Percentiles rank a stretch among this genome's conserved stretches.
These are phyloP conservation scores for Stipa capillata DNA, from an alignment of 176 grass and related monocot genomes.

Conservation along the genomic window DNA sequence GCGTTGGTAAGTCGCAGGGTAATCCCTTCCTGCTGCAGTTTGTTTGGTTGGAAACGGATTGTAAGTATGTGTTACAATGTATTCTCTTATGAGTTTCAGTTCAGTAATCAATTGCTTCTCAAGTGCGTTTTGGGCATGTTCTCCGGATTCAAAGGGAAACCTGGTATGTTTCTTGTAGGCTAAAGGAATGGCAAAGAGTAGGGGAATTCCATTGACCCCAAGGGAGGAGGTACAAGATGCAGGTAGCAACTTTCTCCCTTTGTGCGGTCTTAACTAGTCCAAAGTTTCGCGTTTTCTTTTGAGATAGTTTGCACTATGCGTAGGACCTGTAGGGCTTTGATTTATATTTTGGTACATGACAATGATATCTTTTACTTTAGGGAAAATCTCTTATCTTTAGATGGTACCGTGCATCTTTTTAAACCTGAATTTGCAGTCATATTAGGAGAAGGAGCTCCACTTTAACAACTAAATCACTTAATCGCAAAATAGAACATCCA, in stretches of 20 bases:
- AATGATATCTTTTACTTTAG: neutral
- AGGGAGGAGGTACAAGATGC: conserved; percentile 74
- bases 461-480: neutral
- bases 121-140: too few relatives aligned
- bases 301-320: neutral
- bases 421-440: neutral
- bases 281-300: too few relatives aligned
- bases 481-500: neutral
- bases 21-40: neutral
- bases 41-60: neutral
- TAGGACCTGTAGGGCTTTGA: neutral
- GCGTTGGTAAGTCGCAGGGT: conserved; percentile 48
- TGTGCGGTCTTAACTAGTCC: neutral
- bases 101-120: too few relatives aligned
- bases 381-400: neutral
- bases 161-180: conserved; percentile 36
- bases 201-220: conserved; percentile 46
- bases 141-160: too few relatives aligned
- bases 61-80: neutral
- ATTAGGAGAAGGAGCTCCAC: neutral
- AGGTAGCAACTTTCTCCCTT: conserved; percentile 55
- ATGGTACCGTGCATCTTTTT: neutral
- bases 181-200: conserved; percentile 91
- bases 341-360: neutral
- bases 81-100: neutral